Conservation (phyloP, 169 alveolate species). For the Cryptosporidium andersoni region DNA sequence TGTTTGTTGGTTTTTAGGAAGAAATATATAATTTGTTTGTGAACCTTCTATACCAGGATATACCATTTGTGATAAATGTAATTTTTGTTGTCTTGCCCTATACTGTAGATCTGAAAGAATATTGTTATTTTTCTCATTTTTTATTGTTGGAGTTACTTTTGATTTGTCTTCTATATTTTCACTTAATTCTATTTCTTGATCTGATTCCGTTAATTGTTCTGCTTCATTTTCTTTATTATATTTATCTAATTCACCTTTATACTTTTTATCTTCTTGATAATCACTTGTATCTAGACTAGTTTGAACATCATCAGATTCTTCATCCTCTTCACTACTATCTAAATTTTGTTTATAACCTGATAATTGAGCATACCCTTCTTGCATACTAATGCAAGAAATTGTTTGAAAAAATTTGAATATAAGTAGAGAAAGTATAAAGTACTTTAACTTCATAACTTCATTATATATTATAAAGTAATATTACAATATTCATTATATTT, state of each 20-base stretch:
- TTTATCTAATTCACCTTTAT: neutral
- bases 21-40: constrained; percentile 44
- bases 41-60: constrained; percentile 40
- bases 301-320: neutral
- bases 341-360: neutral
- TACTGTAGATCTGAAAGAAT: constrained; percentile 16
- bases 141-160: neutral
- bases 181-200: neutral
- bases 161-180: neutral
- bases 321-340: neutral
- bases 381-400: too few species aligned
- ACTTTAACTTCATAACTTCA: too few species aligned
- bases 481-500: too few species aligned
- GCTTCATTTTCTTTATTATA: neutral
- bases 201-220: neutral
- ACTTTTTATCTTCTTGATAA: neutral
- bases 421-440: too few species aligned
- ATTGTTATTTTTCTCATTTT: neutral
- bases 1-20: constrained; percentile 40
- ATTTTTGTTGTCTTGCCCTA: constrained; percentile 39
- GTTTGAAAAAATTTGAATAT: too few species aligned
- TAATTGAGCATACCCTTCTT: neutral
- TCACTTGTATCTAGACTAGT: neutral
- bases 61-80: constrained; percentile 22
- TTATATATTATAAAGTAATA: too few species aligned